Base-by-base conservation (phyloP, 805 yeast genomes). In the Pichia scutulata region DNA sequence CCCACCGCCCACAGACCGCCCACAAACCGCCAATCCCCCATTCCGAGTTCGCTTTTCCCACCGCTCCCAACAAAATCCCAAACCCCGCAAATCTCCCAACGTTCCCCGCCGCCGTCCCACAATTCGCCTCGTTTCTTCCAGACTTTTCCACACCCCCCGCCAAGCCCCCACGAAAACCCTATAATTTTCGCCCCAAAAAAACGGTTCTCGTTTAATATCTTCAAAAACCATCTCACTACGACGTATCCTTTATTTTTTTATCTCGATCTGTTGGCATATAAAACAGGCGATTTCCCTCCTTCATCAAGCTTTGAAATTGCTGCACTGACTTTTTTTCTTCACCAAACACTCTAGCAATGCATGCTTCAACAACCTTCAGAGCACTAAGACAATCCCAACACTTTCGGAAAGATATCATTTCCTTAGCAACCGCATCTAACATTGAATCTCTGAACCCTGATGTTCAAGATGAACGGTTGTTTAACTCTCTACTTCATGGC, bases 361-460 rank as follows among this genome's bases (percentile, higher is more conserved):
- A 16, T 33, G n/a, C 39, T 6, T n/a, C n/a, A 10, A 24, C n/a
- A 23, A 41, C 19, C 6, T 37, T 44, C 42, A 30, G 48, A 39
- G 43, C 43, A 24, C 24, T 45, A 23, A 45, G 43, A 39, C 40
- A 39, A 28, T 23, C 48, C 9, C 36, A 26, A 18, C 43, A 43
- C 7, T 2, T 39, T 4, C 26, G 43, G 25, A 44, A 39, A 37
- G 47, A 44, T 21, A 19, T 39, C 8, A 22, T 39, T 7, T 39
- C 41, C 16, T 39, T 39, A 10, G 41, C 24, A 12, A 19, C 41
- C n/a, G 19, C 37, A 16, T 7, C 37, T n/a, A 33, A 33, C n/a
- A 4, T 33, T 33, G 37, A 33, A 16, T 39, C 23, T 4, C 2
- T 39, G 7, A 47, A 47, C n/a, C 50, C 50, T 7, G 50, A 47